Evolutionary conservation across 78 protist genomes (phyloP).

Genomic region (Dictyostelium firmibasis): DNA sequence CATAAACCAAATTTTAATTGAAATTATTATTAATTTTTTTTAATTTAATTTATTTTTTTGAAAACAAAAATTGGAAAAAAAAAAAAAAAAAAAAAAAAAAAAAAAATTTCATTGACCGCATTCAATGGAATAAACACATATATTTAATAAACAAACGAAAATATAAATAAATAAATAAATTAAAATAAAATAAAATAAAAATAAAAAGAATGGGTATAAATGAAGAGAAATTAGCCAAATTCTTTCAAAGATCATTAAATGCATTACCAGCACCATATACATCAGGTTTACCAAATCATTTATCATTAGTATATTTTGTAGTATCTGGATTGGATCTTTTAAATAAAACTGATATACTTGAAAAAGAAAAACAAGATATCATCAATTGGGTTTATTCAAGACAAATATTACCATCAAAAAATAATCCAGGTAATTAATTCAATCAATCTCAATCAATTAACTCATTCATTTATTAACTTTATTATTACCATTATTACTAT

Average conservation of each 20-base stretch:
- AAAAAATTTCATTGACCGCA: not conserved
- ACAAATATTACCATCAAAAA: conserved; percentile 71
- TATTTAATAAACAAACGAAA: not conserved
- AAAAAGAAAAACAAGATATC: conserved; percentile 28
- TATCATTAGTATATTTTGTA: conserved; percentile 74
- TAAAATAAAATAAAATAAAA: not conserved
- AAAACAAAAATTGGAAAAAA: not conserved
- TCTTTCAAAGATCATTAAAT: conserved; percentile 41
- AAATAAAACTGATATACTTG: conserved; percentile 34
- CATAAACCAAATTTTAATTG: too few relatives aligned
- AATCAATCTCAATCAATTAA: not conserved
- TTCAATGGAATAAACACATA: not conserved
- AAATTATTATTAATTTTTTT: too few relatives aligned
- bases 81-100: not conserved
- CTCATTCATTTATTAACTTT: too few relatives aligned
- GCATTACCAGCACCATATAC: conserved; percentile 76
- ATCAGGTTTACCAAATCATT: conserved; percentile 48
- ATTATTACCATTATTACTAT: not conserved
- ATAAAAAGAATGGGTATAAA: not conserved
- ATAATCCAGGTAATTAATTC: conserved; percentile 39
- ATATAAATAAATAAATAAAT: not conserved
- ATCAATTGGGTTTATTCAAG: conserved; percentile 75
- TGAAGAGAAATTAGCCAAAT: conserved; percentile 40
- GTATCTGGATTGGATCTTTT: conserved; percentile 83
- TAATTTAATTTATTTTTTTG: not conserved